Evolutionary conservation across 2,329 filamentous ascomycete genomes (phyloP).

Genomic region (Boeremia exigua): DNA sequence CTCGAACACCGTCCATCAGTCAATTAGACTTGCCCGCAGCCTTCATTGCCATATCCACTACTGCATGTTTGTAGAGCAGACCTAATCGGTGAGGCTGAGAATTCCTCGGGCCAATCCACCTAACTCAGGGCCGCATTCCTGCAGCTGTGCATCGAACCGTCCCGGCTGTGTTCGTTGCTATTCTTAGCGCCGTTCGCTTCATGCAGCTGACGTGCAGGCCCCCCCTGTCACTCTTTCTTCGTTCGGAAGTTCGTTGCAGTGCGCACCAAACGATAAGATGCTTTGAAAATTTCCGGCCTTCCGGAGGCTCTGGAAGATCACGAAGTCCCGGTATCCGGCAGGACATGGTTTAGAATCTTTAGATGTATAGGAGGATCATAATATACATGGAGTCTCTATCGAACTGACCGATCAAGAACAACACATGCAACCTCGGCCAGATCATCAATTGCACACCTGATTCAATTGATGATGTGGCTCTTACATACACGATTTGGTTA

Average conservation of each 20-base stretch:
- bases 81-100: neutral
- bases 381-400: no score
- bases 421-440: no score
- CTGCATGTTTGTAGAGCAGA: neutral
- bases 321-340: neutral
- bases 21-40: neutral
- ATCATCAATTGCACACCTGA: no score
- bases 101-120: no score
- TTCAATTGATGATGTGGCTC: no score
- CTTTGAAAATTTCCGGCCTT: neutral
- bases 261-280: constrained; percentile 6
- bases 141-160: constrained; percentile 1
- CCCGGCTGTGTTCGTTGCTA: constrained; percentile 6
- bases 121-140: neutral
- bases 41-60: neutral
- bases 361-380: neutral
- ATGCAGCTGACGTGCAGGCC: constrained; percentile 10
- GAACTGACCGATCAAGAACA: no score
- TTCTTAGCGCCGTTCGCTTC: constrained; percentile 11
- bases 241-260: neutral
- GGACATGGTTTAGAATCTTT: neutral
- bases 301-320: neutral
- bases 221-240: constrained; percentile 1
- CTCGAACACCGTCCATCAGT: neutral
- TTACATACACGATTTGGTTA: no score